Evolutionary conservation across 1,284 basidiomycete genomes (phyloP).

Genomic region (Ustilago crameri): DNA sequence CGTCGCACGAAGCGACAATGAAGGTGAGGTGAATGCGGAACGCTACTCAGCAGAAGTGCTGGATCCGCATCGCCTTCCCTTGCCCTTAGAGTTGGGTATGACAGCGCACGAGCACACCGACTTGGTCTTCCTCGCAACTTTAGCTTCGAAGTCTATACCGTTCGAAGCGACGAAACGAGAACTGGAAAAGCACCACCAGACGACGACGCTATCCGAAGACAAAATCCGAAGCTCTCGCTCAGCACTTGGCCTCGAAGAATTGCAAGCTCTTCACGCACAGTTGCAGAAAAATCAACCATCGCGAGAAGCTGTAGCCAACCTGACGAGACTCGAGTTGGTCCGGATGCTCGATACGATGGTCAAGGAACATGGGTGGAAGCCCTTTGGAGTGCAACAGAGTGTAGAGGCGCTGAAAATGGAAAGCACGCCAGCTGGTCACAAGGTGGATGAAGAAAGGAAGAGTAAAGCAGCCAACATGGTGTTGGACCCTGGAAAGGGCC

Average conservation of each 20-base stretch:
- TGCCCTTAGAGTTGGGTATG: constrained; percentile 8
- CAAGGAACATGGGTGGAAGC: constrained; percentile 28
- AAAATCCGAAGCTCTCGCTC: constrained; percentile 28
- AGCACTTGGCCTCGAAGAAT: constrained; percentile 15
- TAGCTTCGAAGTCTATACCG: constrained; percentile 7
- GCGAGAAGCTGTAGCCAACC: not conserved
- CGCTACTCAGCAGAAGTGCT: not conserved
- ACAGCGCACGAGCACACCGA: constrained; percentile 35
- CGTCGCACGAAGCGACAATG: constrained; percentile 11
- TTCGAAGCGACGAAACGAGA: constrained; percentile 1
- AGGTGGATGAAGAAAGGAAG: constrained; percentile 20
- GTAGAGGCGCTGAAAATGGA: constrained; percentile 21
- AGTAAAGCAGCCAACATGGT: constrained; percentile 32
- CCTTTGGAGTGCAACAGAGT: constrained; percentile 9
- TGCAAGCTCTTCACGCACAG: not conserved
- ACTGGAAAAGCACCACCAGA: constrained; percentile 10
- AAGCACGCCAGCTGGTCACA: constrained; percentile 15
- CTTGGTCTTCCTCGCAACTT: constrained; percentile 18
- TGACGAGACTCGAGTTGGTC: constrained; percentile 25
- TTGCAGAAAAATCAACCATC: not conserved
- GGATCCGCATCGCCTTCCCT: not conserved
- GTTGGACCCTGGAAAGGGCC: constrained; percentile 20
- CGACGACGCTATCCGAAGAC: constrained; percentile 19
- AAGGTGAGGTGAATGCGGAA: constrained; percentile 2
- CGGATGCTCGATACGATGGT: constrained; percentile 24